phyloP scores from a whole-genome alignment of 179 eudicot species.

The Actinidia polygama region DNA sequence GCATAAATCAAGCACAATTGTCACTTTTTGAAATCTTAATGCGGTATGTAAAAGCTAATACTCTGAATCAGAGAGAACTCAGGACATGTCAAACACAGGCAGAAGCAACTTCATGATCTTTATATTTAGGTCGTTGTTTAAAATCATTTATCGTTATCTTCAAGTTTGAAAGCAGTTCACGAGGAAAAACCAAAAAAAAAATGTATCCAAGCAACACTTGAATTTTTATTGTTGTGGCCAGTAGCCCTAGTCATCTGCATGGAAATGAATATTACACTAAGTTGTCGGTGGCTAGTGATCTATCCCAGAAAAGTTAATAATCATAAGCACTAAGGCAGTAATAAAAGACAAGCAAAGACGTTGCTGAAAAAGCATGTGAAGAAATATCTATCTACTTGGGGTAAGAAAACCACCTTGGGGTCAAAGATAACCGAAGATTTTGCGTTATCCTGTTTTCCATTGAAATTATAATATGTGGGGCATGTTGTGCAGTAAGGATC shows the following conservation, averaged over 20 bases:
- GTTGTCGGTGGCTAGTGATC: not conserved
- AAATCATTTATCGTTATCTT: not conserved
- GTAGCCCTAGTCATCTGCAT: not conserved
- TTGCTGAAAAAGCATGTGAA: not conserved
- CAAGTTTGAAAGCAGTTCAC: not conserved
- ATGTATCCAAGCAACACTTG: not conserved
- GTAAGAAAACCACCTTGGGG: constrained; percentile 47
- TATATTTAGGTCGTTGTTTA: not conserved
- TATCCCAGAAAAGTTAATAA: not conserved
- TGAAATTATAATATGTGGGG: constrained; percentile 52
- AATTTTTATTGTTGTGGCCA: not conserved
- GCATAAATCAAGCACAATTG: not conserved
- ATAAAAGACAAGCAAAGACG: not conserved
- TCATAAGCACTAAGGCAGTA: not conserved
- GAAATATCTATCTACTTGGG: not conserved
- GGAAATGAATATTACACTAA: not conserved
- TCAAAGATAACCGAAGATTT: constrained; percentile 47
- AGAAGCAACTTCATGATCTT: not conserved
- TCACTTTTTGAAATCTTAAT: not conserved
- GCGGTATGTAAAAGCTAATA: not conserved
- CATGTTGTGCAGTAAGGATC: constrained; percentile 90
- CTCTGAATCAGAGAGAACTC: not conserved
- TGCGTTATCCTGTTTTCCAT: constrained; percentile 34
- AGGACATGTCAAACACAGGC: not conserved
- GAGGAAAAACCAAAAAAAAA: not conserved